A percentile compares a stretch with the other conserved stretches of the same genome.
Evolutionary conservation across 805 yeast species (phyloP).

Genomic region (Nakazawaea anatomiae): DNA sequence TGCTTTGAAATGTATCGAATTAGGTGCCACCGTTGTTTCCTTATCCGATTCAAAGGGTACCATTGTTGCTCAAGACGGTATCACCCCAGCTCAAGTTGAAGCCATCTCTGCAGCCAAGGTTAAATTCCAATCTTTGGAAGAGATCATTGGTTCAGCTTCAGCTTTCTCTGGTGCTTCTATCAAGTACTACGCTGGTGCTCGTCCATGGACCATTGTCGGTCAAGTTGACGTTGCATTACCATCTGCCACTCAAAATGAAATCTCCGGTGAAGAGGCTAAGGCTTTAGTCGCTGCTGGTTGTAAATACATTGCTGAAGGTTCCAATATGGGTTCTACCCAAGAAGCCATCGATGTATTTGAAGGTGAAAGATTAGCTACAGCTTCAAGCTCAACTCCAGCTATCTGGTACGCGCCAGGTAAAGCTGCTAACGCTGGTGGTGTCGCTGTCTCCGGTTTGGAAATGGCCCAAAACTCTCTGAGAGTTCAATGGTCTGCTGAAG

Average conservation of each 20-base stretch:
- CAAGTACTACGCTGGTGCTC: constrained; percentile 85
- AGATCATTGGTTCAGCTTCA: constrained; percentile 51
- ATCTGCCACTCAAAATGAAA: constrained; percentile 98
- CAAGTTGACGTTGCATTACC: constrained; percentile 94
- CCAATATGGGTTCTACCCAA: constrained; percentile 98
- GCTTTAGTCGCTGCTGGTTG: constrained; percentile 89
- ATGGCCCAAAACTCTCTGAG: constrained; percentile 99
- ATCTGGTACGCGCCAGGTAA: constrained; percentile 99
- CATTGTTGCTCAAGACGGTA: constrained; percentile 72
- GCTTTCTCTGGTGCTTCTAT: constrained; percentile 54
- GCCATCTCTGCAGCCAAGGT: constrained; percentile 74
- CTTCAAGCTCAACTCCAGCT: constrained; percentile 35
- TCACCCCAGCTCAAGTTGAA: constrained; percentile 74
- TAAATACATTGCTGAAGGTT: constrained; percentile 96
- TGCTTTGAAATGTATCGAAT: constrained; percentile 93
- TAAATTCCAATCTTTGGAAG: constrained; percentile 69
- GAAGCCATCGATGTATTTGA: constrained; percentile 96
- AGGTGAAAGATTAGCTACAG: constrained; percentile 56
- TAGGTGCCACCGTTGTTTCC: constrained; percentile 93
- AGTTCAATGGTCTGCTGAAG: constrained; percentile 84
- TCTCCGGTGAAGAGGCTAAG: constrained; percentile 94
- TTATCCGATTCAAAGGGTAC: constrained; percentile 94
- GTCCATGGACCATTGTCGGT: constrained; percentile 95
- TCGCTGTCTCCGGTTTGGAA: constrained; percentile 96
- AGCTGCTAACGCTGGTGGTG: constrained; percentile 99